Evolutionary conservation across 805 yeast species (phyloP), one percentile per base, ranked within the genome.

Genomic region (Ogataea methanolica): DNA sequence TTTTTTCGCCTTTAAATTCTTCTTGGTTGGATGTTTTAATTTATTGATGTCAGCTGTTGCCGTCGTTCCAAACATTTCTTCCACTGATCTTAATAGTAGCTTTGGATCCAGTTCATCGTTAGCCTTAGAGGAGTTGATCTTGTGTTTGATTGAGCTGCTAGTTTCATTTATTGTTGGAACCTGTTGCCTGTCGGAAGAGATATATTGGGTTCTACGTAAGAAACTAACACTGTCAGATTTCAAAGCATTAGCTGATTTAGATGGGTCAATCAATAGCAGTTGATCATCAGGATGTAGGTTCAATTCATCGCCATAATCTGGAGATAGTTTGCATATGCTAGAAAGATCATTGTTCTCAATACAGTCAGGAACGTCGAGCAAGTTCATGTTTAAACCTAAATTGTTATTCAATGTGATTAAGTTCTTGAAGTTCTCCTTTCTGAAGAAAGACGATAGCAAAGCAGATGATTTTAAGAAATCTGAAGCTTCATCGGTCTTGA

Each of bases 171-270:
- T 54, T 3, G 61, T 52, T 45, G 50, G 52, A 16, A 33, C 15
- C 7, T 14, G 41, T 31, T 45, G 67, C 61, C 75, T 75, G 44
- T 80, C 83, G 35, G 86, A 80, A 11, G 96, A 79, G 49, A 89
- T 85, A 64, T 92, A 92, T 63, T 94, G 98, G 0, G 99, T 92
- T 70, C 98, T 82, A 71, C 97, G 83, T 63, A 92, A 75, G 68
- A 92, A 91, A n/a, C 68, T 60, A 23, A 68, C 72, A 37, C 48
- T 49, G 29, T 63, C 65, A 11, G 62, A 56, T 40, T 62, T 50
- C 75, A 75, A 58, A 60, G 78, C 48, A 63, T 61, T 65, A 49
- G 72, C 70, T 19, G 75, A 72, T 22, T 76, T 73, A 3, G 78
- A 80, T 22, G 97, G 96, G 62, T 90, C 97, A 61, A 89, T 79